Conservation (phyloP, 1,139 yeast species). For the Blastobotrys aristatus region DNA sequence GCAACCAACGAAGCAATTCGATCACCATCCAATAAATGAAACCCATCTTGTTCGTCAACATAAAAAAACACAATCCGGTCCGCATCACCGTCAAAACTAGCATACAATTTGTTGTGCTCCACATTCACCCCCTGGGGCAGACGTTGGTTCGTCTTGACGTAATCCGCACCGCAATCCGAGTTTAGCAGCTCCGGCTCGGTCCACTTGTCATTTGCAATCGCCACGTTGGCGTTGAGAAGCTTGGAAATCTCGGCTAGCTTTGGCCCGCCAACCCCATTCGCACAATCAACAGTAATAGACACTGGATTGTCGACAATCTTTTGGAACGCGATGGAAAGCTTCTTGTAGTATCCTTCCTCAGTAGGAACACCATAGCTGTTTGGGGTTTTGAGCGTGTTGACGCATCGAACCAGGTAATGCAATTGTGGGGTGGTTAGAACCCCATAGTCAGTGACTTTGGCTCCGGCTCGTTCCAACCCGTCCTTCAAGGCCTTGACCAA, state of each 20-base stretch:
- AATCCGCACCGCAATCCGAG: slow-evolving; percentile 90
- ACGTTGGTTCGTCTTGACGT: slow-evolving; percentile 80
- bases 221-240: slow-evolving; percentile 37
- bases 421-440: slow-evolving; percentile 89
- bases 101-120: slow-evolving; percentile 45
- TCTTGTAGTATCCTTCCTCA: slow-evolving; percentile 67
- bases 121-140: slow-evolving; percentile 58
- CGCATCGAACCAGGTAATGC: slow-evolving; percentile 76
- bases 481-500: slow-evolving; percentile 61
- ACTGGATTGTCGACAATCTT: slow-evolving; percentile 36
- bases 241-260: slow-evolving; percentile 49
- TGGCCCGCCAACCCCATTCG: slow-evolving; percentile 95
- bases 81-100: slow-evolving; percentile 97
- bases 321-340: slow-evolving; percentile 48
- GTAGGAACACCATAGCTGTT: slow-evolving; percentile 55
- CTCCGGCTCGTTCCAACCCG: slow-evolving; percentile 51
- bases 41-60: slow-evolving; percentile 43
- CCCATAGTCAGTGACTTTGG: slow-evolving; percentile 54
- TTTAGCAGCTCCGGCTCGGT: slow-evolving; percentile 57
- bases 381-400: slow-evolving; percentile 48
- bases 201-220: slow-evolving; percentile 58
- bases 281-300: slow-evolving; percentile 70
- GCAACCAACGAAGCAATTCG: slow-evolving; percentile 86
- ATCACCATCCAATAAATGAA: slow-evolving; percentile 86
- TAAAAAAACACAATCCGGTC: slow-evolving; percentile 89